These are phyloP conservation scores for Recurvomyces mirabilis DNA, from an alignment of 495 filamentous ascomycete species.

Conservation along the genomic window DNA sequence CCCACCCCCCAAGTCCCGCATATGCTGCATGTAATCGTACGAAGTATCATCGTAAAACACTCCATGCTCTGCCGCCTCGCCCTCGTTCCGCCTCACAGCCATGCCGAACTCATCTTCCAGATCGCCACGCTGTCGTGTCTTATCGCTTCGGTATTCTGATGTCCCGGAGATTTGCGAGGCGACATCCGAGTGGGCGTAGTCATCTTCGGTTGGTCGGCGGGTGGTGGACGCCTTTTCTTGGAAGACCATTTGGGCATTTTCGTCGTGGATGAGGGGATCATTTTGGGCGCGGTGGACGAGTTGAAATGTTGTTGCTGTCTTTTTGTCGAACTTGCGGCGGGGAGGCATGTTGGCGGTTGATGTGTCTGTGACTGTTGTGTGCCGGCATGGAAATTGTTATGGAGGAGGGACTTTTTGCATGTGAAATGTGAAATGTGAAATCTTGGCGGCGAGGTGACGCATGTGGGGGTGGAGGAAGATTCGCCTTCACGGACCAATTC, in stretches of 20 bases:
- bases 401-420: no score
- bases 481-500: background rate
- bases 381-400: no score
- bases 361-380: background rate
- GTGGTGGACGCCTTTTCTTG: constrained; percentile 31
- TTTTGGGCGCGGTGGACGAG: constrained; percentile 94
- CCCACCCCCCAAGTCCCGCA: constrained; percentile 64
- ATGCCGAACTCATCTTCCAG: constrained; percentile 66
- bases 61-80: constrained; percentile 88
- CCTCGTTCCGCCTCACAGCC: constrained; percentile 73
- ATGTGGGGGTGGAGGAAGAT: no score
- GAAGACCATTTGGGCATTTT: constrained; percentile 69
- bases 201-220: constrained; percentile 11
- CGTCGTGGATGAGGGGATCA: constrained; percentile 89
- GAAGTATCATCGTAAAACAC: constrained; percentile 79
- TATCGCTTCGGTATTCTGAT: constrained; percentile 30
- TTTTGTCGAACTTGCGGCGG: constrained; percentile 92
- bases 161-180: constrained; percentile 21
- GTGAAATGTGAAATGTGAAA: background rate
- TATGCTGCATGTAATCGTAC: constrained; percentile 99
- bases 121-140: constrained; percentile 56
- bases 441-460: no score
- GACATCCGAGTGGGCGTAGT: constrained; percentile 12
- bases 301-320: constrained; percentile 78
- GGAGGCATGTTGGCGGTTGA: constrained; percentile 52